Base-by-base conservation (phyloP, 2,329 filamentous ascomycete genomes). In the Neonectria coccinea region DNA sequence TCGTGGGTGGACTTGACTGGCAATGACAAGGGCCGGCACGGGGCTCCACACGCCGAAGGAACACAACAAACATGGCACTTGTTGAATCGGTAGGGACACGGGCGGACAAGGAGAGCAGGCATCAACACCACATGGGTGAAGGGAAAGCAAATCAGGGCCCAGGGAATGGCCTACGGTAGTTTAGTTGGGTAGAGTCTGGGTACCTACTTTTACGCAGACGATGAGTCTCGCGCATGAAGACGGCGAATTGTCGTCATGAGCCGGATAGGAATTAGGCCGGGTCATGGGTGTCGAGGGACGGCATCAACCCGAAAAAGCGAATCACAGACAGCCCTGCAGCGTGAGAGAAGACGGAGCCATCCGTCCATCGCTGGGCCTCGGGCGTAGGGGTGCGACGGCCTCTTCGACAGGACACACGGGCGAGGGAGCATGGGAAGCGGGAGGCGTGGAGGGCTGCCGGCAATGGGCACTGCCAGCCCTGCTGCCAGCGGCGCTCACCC, bases 361-460 rank as follows among this genome's bases (percentile, higher is more conserved):
- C 41, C 33, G 63, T 66, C 33, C 63, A 68, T 61, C 53, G 33
- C 25, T 52, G 47, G 53, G 25, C 45, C 52, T 72, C 70, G 71
- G 71, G 44, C 64, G 61, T 67, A 74, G 67, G 71, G 67, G 61
- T 56, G 22, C 36, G 16, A 51, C 27, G 18, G 11, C 18, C 18
- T 22, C 11, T 51, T 18, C 11, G 9, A 29, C 27, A 50, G 25
- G 14, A 18, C 12, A 50, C 9, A 18, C 16, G 47, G 47, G 50
- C 56, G 16, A 51, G 27, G 29, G 25, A 36, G 33, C 55, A 45
- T 36, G 53, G 59, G 59, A 54, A 63, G 56, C 44, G 39, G 31
- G 31, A 33, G 10, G 31, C 31, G 31, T 33, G 10, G 10, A 33
- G 31, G 48, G 50, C 52, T 56, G 33, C 53, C 62, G 62, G 57